Evolutionary conservation across 1,284 basidiomycete species (phyloP).

Genomic region (Austroboletus rostrupii): DNA sequence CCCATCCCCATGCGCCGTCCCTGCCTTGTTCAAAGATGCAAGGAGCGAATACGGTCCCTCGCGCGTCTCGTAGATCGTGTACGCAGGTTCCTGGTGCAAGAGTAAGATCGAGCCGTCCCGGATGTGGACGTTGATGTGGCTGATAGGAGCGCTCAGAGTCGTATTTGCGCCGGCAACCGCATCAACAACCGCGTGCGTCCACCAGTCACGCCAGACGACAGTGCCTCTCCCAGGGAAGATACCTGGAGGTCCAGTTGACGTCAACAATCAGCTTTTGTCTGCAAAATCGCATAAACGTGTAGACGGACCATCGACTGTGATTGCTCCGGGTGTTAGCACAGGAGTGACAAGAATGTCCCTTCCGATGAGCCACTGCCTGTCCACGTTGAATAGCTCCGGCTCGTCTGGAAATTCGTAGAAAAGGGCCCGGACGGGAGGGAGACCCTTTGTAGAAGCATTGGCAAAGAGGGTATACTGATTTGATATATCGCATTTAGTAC

Average conservation of each 20-base stretch:
- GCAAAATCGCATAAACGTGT: neutral
- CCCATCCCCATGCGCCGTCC: conserved; percentile 43
- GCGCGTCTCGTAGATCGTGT: conserved; percentile 48
- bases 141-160: conserved; percentile 49
- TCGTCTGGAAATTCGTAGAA: conserved; percentile 77
- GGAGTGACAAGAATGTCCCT: conserved; percentile 69
- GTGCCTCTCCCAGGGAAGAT: conserved; percentile 61
- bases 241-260: conserved; percentile 30
- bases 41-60: conserved; percentile 29
- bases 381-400: conserved; percentile 57
- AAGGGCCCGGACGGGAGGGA: conserved; percentile 67
- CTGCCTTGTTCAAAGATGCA: conserved; percentile 40
- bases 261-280: neutral
- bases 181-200: conserved; percentile 55
- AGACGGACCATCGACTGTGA: conserved; percentile 39
- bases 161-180: conserved; percentile 34
- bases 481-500: conserved; percentile 22
- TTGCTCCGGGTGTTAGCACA: conserved; percentile 59
- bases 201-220: conserved; percentile 73
- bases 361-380: conserved; percentile 72
- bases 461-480: conserved; percentile 70
- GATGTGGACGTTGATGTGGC: conserved; percentile 68
- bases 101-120: conserved; percentile 46
- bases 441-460: conserved; percentile 58
- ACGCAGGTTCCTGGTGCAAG: conserved; percentile 43